Evolutionary conservation across 441 rosid genomes (phyloP).

Genomic region (Arabidopsis hybrid): DNA sequence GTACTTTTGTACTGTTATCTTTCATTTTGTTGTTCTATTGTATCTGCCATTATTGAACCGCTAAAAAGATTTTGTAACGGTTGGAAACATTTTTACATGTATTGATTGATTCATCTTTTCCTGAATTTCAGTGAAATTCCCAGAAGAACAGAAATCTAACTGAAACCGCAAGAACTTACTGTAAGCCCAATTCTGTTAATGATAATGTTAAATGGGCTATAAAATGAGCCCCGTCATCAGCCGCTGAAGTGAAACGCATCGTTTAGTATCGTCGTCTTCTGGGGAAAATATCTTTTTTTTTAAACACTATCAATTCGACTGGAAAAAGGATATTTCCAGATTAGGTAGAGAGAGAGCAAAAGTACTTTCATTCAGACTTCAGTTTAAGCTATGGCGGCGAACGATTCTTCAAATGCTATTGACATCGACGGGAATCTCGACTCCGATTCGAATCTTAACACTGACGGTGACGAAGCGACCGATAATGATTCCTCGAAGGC

Average conservation of each 20-base stretch:
- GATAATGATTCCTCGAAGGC: slow-evolving; percentile 51
- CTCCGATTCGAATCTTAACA: slow-evolving; percentile 36
- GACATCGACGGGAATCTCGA: slow-evolving; percentile 48
- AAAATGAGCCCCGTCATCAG: background rate
- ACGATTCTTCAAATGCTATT: slow-evolving; percentile 53
- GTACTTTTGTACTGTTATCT: background rate
- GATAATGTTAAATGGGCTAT: too few species aligned
- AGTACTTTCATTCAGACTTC: slow-evolving; percentile 21
- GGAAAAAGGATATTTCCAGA: slow-evolving; percentile 26
- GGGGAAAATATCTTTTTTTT: slow-evolving; percentile 2
- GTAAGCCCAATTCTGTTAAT: slow-evolving; percentile 11
- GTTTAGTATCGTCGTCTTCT: slow-evolving; percentile 29
- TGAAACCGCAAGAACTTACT: slow-evolving; percentile 58
- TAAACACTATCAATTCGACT: slow-evolving; percentile 7
- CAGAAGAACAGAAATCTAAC: slow-evolving; percentile 88
- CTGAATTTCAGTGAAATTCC: slow-evolving; percentile 59
- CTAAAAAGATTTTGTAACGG: background rate
- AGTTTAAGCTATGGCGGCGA: slow-evolving; percentile 56
- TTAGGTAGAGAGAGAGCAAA: slow-evolving; percentile 35
- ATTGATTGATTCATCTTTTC: background rate
- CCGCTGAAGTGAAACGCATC: background rate
- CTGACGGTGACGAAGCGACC: slow-evolving; percentile 32
- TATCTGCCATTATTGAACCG: slow-evolving; percentile 10
- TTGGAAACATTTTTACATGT: slow-evolving; percentile 2
- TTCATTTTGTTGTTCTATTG: background rate